Percentiles rank a stretch among this genome's conserved stretches.
phyloP scores from a whole-genome alignment of 2,329 filamentous ascomycete species.

The Cladosporium sphaerospermum region DNA sequence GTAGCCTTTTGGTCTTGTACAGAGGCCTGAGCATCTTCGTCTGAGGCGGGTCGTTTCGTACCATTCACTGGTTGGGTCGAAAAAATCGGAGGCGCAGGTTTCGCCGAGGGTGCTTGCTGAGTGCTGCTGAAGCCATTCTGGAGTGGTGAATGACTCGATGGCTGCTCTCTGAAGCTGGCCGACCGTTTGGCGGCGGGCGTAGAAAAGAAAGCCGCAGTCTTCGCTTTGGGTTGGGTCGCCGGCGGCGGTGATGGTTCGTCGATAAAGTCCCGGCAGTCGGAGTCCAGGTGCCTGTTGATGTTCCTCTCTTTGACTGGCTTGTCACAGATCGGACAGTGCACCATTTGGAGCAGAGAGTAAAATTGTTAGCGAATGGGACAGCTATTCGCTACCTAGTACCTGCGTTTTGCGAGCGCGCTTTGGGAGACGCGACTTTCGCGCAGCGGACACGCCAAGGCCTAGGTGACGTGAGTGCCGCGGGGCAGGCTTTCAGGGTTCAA shows the following conservation, averaged over 20 bases:
- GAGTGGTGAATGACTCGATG: conserved; percentile 18
- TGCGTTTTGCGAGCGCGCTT: not conserved
- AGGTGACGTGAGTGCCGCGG: not conserved
- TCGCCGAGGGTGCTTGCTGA: conserved; percentile 13
- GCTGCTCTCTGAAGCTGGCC: conserved; percentile 23
- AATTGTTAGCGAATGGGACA: not conserved
- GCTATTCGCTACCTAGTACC: not conserved
- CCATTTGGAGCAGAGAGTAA: not conserved
- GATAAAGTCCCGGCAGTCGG: conserved; percentile 64
- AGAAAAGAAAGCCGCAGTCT: conserved; percentile 50
- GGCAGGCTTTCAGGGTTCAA: too few species aligned
- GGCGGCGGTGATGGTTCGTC: conserved; percentile 44
- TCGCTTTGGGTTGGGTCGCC: conserved; percentile 26
- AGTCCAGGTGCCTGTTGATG: conserved; percentile 91
- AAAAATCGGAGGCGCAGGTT: conserved; percentile 18
- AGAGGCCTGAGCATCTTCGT: conserved; percentile 15
- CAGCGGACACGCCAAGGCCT: not conserved
- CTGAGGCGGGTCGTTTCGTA: conserved; percentile 23
- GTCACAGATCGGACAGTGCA: conserved; percentile 30
- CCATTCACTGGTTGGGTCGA: conserved; percentile 16
- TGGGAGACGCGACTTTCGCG: not conserved
- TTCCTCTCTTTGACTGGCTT: conserved; percentile 50
- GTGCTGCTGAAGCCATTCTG: conserved; percentile 15
- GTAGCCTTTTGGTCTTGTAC: conserved; percentile 1
- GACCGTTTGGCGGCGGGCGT: conserved; percentile 43